Evolutionary conservation across 768 basidiomycete genomes (phyloP).

Genomic region (Tylopilus intermedius): DNA sequence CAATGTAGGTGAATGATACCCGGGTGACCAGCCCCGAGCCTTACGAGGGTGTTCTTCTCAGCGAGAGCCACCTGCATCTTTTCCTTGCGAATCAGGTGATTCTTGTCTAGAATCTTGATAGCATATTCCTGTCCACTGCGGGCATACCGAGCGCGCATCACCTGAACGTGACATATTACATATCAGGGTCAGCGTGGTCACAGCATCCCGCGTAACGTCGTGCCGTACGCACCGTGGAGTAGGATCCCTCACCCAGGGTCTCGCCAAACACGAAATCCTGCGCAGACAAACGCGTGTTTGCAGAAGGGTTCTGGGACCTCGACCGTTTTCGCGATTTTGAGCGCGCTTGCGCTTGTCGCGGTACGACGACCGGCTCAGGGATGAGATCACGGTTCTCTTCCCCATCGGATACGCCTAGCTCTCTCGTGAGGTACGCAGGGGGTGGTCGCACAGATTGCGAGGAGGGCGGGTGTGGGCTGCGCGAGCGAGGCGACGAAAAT

Average conservation of each 20-base stretch:
- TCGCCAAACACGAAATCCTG: conserved; percentile 72
- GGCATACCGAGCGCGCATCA: conserved; percentile 49
- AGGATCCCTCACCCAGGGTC: conserved; percentile 77
- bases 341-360: conserved; percentile 24
- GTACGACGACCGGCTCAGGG: conserved; percentile 7
- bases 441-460: conserved; percentile 34
- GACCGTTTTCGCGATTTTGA: conserved; percentile 39
- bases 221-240: conserved; percentile 59
- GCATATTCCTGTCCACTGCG: conserved; percentile 64
- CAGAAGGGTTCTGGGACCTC: conserved; percentile 42
- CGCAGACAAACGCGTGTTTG: conserved; percentile 40
- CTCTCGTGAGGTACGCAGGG: conserved; percentile 56
- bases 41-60: conserved; percentile 74
- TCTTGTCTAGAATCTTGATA: conserved; percentile 80
- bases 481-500: conserved; percentile 59
- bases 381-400: conserved; percentile 14
- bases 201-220: background rate
- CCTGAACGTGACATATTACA: conserved; percentile 35
- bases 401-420: conserved; percentile 41
- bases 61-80: conserved; percentile 73
- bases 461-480: conserved; percentile 45
- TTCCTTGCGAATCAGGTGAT: conserved; percentile 71
- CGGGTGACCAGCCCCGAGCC: conserved; percentile 63
- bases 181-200: conserved; percentile 1
- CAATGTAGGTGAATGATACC: conserved; percentile 78